Conservation (phyloP, 371 early-diverging fungal genomes). For the Haplosporangium sp. region DNA sequence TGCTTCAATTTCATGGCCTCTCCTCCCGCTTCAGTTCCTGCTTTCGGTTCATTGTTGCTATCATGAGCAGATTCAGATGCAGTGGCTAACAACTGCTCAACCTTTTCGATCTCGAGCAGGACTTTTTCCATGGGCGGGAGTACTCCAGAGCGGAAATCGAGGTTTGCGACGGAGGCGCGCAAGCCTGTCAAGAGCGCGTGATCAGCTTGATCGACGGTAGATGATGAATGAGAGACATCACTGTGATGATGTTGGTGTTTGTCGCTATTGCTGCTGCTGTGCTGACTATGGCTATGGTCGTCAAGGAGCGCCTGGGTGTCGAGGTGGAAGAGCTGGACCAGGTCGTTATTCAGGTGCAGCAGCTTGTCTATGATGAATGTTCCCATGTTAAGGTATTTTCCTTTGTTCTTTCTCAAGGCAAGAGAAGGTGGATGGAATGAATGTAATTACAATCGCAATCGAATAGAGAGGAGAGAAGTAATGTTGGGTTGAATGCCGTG, state of each 20-base stretch:
- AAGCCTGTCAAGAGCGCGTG: constrained; percentile 10
- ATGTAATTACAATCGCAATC: neutral
- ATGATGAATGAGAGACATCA: too few relatives aligned
- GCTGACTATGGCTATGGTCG: constrained; percentile 7
- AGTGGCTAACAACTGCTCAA: constrained; percentile 7
- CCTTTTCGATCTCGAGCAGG: constrained; percentile 36
- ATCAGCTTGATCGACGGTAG: constrained; percentile 19
- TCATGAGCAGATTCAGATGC: too few relatives aligned
- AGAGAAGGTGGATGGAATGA: constrained; percentile 3
- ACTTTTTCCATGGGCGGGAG: constrained; percentile 42
- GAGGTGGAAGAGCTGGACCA: constrained; percentile 52
- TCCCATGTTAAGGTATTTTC: constrained; percentile 18
- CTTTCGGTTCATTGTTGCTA: too few relatives aligned
- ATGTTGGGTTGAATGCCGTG: too few relatives aligned
- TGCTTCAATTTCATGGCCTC: constrained; percentile 54
- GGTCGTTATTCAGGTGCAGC: constrained; percentile 42
- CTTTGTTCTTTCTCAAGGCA: constrained; percentile 2
- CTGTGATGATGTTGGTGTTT: neutral
- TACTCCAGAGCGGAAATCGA: constrained; percentile 33
- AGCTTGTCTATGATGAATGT: constrained; percentile 49
- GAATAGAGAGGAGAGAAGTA: too few relatives aligned
- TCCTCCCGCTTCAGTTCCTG: neutral
- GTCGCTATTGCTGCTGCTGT: neutral
- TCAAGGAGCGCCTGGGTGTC: constrained; percentile 31
- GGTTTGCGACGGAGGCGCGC: constrained; percentile 18